Percentiles rank a stretch among this genome's conserved stretches.
Evolutionary conservation across 768 basidiomycete genomes (phyloP).

Genomic region (Suillus ampliporus): DNA sequence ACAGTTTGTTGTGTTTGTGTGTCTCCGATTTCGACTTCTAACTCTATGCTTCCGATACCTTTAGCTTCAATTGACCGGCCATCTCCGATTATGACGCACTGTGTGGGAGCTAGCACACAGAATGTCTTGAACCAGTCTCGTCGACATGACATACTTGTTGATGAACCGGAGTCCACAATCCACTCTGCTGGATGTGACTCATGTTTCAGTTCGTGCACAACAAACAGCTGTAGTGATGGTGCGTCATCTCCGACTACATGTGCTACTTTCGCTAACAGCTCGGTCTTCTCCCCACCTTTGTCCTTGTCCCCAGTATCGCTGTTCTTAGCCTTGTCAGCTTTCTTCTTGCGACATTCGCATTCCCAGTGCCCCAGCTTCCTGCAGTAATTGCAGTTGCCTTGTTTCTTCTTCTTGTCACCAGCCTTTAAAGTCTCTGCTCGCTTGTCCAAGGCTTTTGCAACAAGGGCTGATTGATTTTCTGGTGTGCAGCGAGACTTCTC

Average conservation of each 20-base stretch:
- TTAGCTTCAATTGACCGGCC: slow-evolving; percentile 5
- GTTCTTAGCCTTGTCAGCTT: neutral
- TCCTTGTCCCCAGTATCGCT: neutral
- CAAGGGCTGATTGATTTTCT: neutral
- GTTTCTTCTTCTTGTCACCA: neutral
- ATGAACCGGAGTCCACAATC: slow-evolving; percentile 12
- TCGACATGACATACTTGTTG: slow-evolving; percentile 5
- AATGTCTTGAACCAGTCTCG: slow-evolving; percentile 9
- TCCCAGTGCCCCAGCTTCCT: neutral
- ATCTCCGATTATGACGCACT: slow-evolving; percentile 8
- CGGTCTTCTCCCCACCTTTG: neutral
- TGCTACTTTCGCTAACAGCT: neutral
- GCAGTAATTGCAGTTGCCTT: neutral
- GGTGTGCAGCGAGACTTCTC: neutral
- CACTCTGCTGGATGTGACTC: neutral
- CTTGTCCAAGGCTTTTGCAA: neutral
- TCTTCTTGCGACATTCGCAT: neutral
- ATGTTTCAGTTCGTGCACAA: neutral
- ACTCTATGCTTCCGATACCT: slow-evolving; percentile 7
- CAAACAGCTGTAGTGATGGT: slow-evolving; percentile 5
- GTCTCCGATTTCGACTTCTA: neutral
- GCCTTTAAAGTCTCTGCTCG: neutral
- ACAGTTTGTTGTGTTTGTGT: neutral
- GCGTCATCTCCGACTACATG: neutral
- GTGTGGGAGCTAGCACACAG: neutral